Evolutionary conservation across 148 eudicot species (phyloP).

Genomic region (Camellia sinensis): DNA sequence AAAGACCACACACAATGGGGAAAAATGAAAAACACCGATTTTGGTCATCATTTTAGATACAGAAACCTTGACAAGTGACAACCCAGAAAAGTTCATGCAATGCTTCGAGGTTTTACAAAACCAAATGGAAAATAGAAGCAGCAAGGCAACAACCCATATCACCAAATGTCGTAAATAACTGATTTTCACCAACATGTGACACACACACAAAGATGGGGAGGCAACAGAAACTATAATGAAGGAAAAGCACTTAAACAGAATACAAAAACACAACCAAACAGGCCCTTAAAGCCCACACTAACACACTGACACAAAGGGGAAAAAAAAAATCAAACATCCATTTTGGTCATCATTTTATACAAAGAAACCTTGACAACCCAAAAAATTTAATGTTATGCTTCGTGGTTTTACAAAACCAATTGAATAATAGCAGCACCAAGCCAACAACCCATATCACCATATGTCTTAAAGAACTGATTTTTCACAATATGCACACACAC

Average conservation of each 20-base stretch:
- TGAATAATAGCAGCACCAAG: background rate
- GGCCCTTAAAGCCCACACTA: too few species aligned
- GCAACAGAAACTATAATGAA: too few species aligned
- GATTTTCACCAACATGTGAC: too few species aligned
- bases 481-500: background rate
- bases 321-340: background rate
- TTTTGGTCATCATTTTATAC: background rate
- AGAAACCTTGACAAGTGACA: too few species aligned
- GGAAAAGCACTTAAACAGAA: background rate
- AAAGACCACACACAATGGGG: too few species aligned
- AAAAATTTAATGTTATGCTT: background rate
- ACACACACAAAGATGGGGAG: too few species aligned
- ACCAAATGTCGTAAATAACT: too few species aligned
- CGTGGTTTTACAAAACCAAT: background rate
- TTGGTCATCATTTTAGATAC: too few species aligned
- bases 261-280: background rate
- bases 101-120: too few species aligned
- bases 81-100: too few species aligned
- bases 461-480: background rate
- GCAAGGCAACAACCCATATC: background rate
- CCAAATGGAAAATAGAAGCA: background rate
- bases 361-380: background rate
- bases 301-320: too few species aligned
- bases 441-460: constrained; percentile 15
- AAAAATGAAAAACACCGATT: too few species aligned